Conservation (phyloP, 768 basidiomycete species). For the Boletus rubescentipes region DNA sequence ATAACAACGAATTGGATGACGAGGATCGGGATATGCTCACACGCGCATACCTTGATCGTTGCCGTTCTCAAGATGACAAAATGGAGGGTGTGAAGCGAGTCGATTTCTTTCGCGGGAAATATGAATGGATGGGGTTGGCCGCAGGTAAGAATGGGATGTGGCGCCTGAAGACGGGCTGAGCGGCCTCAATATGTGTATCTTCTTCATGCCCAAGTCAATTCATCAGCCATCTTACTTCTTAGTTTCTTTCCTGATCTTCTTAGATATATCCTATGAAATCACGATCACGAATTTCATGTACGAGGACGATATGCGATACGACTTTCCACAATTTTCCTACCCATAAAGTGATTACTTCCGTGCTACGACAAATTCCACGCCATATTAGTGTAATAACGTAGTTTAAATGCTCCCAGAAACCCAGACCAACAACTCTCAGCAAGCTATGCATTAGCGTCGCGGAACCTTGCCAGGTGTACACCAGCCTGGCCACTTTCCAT, state of each 20-base stretch:
- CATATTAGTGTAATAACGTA: not conserved
- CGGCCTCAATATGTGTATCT: not conserved
- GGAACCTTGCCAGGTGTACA: constrained; percentile 12
- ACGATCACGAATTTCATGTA: not conserved
- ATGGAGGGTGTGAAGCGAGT: constrained; percentile 51
- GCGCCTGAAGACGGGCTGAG: constrained; percentile 56
- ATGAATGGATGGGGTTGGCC: constrained; percentile 52
- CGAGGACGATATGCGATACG: not conserved
- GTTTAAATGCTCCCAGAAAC: not conserved
- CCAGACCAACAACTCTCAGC: too few species aligned
- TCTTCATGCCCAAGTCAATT: not conserved
- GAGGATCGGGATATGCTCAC: constrained; percentile 45
- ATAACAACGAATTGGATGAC: constrained; percentile 53
- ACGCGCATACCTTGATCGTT: constrained; percentile 46
- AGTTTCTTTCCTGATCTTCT: not conserved
- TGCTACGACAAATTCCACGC: not conserved
- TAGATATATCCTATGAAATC: not conserved
- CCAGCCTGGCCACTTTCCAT: constrained; percentile 24
- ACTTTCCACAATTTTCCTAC: not conserved
- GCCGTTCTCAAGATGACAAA: constrained; percentile 34
- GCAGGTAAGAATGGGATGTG: constrained; percentile 58
- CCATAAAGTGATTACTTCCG: not conserved
- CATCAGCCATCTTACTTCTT: not conserved
- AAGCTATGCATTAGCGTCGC: not conserved
- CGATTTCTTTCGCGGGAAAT: constrained; percentile 58